Conservation (phyloP, 2,329 filamentous ascomycete species). For the Kalmusia sp. region DNA sequence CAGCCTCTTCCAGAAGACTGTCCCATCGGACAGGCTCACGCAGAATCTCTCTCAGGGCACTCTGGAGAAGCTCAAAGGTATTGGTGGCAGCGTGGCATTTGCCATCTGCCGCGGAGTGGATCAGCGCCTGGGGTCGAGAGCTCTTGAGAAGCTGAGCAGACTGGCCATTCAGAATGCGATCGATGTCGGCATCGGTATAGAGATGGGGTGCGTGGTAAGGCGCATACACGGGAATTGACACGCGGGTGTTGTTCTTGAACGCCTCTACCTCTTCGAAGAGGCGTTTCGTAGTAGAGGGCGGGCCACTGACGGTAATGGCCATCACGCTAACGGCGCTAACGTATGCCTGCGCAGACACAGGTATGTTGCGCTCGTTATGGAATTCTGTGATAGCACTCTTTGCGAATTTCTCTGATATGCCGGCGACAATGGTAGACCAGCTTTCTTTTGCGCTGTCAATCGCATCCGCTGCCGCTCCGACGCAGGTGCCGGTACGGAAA, state of each 20-base stretch:
- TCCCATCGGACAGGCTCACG: constrained; percentile 58
- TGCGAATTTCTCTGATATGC: constrained; percentile 59
- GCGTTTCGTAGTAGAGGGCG: constrained; percentile 60
- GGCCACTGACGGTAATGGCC: constrained; percentile 66
- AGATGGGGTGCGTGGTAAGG: constrained; percentile 67
- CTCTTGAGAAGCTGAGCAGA: constrained; percentile 50
- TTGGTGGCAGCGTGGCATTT: constrained; percentile 54
- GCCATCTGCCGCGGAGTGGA: constrained; percentile 57
- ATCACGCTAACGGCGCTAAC: constrained; percentile 66
- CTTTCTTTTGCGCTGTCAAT: constrained; percentile 64
- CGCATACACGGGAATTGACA: constrained; percentile 63
- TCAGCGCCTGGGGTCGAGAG: constrained; percentile 50
- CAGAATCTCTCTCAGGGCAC: constrained; percentile 54
- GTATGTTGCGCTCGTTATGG: constrained; percentile 61
- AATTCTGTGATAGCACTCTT: constrained; percentile 63
- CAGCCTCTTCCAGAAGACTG: constrained; percentile 54
- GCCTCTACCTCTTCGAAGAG: constrained; percentile 59
- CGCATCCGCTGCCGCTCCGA: constrained; percentile 51
- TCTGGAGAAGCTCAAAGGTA: constrained; percentile 54
- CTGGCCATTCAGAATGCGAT: constrained; percentile 56
- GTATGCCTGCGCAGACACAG: constrained; percentile 60
- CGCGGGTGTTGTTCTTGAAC: constrained; percentile 58
- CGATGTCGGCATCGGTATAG: constrained; percentile 58
- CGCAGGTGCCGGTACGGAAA: constrained; percentile 66
- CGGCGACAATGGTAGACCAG: constrained; percentile 73